Base-by-base conservation (phyloP, 306 rosid genomes). In the Rosa rugosa region DNA sequence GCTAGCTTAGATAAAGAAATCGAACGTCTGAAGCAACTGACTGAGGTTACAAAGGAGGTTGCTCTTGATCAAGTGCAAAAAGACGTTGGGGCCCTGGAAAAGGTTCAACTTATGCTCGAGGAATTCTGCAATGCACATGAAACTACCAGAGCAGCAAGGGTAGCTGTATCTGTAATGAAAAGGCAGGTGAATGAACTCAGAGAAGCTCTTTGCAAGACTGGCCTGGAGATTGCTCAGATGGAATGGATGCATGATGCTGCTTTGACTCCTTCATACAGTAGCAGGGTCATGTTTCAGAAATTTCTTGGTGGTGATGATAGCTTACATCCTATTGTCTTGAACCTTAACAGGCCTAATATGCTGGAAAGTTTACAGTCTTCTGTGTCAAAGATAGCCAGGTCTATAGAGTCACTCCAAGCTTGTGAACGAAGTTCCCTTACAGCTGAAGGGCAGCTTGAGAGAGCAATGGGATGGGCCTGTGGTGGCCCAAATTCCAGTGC, bases 401-500 rank as follows among this genome's bases (percentile, higher is more conserved):
- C 94, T 71, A 34, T 86, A 69, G 98, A 94, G 83, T 80, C 92
- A 82, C 88, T 94, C 64, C 93, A 92, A 81, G 89, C 97, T 60
- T 90, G 93, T 84, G 98, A 90, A 36, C 88, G 49, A 81, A 86
- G 82, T 86, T 90, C 97, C 81, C 84, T 87, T 77, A 76, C 90
- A 50, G 97, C 97, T 44, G 98, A 94, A 88, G 97, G 90, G 63
- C 97, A 94, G 81, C 97, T 94, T 77, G 97, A 92, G 91, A 90
- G 98, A 87, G 98, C 98, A 68, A 94, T 94, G 98, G 84, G 92
- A 41, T 94, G 98, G 98, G 97, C 97, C 60, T 94, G 97, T 74
- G 98, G 97, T 53, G 93, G 87, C 80, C 90, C 98, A 67, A 94
- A 83, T 85, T 83, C 93, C 31, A 86, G 83, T 77, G 78, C 88